These are phyloP conservation scores for Dryas octopetala DNA, from an alignment of 306 rosid species.

Conservation along the genomic window DNA sequence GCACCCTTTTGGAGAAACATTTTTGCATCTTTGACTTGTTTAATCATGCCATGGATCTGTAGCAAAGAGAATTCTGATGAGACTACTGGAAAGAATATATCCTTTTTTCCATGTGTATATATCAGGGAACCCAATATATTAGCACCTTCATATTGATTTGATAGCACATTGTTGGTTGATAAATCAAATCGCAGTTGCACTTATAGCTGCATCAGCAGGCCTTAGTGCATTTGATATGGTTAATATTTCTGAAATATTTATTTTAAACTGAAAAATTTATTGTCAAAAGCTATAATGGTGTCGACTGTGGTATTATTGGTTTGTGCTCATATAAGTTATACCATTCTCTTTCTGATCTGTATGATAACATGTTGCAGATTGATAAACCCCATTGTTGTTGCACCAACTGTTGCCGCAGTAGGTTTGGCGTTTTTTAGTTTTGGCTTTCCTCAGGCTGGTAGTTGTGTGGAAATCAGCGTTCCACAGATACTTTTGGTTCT, in stretches of 20 bases:
- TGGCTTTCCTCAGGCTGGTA: constrained; percentile 92
- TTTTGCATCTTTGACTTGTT: neutral
- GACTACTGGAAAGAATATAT: neutral
- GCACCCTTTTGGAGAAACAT: neutral
- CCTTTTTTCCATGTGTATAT: neutral
- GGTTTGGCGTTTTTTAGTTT: constrained; percentile 96
- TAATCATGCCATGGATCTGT: neutral
- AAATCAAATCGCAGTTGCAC: neutral
- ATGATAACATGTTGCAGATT: constrained; percentile 47
- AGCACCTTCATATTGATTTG: neutral
- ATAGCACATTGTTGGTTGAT: neutral
- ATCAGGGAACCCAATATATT: neutral
- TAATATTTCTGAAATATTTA: neutral
- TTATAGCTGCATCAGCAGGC: neutral
- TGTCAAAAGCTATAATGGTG: neutral
- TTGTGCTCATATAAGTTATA: neutral
- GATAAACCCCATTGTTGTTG: constrained; percentile 89
- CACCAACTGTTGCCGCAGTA: constrained; percentile 93
- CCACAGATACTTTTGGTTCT: constrained; percentile 80
- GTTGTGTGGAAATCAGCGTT: constrained; percentile 84
- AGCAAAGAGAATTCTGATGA: constrained; percentile 1
- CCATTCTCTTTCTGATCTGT: neutral
- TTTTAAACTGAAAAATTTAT: neutral
- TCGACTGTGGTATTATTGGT: neutral
- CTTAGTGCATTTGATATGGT: neutral